These are phyloP conservation scores for Medakamo hakoo DNA, from an alignment of 139 green algal genomes.

Conservation along the genomic window DNA sequence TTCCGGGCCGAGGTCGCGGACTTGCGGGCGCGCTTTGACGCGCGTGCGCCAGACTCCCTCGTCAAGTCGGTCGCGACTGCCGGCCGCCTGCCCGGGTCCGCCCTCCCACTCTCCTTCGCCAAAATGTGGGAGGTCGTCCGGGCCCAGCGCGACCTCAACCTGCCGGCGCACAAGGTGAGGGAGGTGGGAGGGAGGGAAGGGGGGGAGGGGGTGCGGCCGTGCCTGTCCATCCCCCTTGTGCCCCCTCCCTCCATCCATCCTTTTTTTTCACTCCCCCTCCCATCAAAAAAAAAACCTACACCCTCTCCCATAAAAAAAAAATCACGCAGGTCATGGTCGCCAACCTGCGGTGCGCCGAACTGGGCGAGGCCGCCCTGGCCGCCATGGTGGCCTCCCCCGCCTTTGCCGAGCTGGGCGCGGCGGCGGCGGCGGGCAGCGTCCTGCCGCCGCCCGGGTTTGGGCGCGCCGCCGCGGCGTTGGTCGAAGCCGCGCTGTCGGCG, in stretches of 20 bases:
- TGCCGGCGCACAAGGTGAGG: constrained; percentile 88
- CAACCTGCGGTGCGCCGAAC: constrained; percentile 85
- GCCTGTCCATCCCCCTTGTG: too few relatives aligned
- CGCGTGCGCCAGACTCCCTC: background rate
- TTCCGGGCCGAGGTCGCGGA: constrained; percentile 62
- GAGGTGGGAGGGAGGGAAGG: background rate
- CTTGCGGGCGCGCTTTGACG: constrained; percentile 22
- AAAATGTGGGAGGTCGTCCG: constrained; percentile 82
- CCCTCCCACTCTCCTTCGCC: constrained; percentile 54
- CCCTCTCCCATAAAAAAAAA: too few relatives aligned
- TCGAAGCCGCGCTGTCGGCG: constrained; percentile 20
- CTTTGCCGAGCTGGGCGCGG: constrained; percentile 31
- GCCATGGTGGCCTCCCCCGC: constrained; percentile 34
- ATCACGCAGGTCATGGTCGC: constrained; percentile 94
- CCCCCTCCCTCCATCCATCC: too few relatives aligned
- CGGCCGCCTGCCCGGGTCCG: constrained; percentile 41
- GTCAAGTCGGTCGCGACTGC: background rate
- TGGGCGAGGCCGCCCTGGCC: constrained; percentile 47
- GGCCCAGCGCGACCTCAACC: constrained; percentile 90
- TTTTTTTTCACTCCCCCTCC: too few relatives aligned
- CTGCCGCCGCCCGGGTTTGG: constrained; percentile 50
- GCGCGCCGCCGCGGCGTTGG: constrained; percentile 15
- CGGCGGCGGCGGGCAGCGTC: constrained; percentile 16
- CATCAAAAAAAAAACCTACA: too few relatives aligned
- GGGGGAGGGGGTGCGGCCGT: too few relatives aligned